A percentile compares a stretch with the other conserved stretches of the same genome.
phyloP scores from a whole-genome alignment of 2,329 filamentous ascomycete genomes.

The Onygenales sp. region DNA sequence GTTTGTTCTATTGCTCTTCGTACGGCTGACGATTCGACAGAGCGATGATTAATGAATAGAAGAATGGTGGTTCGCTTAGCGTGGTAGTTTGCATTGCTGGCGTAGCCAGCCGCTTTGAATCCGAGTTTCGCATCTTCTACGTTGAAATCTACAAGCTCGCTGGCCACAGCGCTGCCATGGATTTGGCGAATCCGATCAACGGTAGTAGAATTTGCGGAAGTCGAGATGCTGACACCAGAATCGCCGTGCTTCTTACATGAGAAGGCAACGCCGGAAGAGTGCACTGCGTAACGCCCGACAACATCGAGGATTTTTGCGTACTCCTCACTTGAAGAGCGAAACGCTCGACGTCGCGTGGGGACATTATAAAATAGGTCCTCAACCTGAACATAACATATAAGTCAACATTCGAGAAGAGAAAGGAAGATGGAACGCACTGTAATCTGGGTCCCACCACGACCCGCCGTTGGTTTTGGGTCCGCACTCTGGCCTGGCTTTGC shows the following conservation, averaged over 20 bases:
- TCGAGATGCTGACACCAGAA: constrained; percentile 68
- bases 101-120: constrained; percentile 70
- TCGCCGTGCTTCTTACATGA: constrained; percentile 96
- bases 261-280: constrained; percentile 84
- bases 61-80: constrained; percentile 81
- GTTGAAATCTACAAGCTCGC: constrained; percentile 72
- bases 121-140: constrained; percentile 68
- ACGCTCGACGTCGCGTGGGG: constrained; percentile 76
- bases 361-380: constrained; percentile 98
- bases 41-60: constrained; percentile 92
- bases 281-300: constrained; percentile 85
- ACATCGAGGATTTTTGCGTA: constrained; percentile 97
- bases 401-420: background rate
- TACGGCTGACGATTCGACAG: constrained; percentile 79
- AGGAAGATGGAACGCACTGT: constrained; percentile 43
- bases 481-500: constrained; percentile 78
- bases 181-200: constrained; percentile 85
- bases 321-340: constrained; percentile 84
- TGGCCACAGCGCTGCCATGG: constrained; percentile 73
- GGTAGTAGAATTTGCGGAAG: constrained; percentile 61
- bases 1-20: constrained; percentile 87
- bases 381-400: constrained; percentile 39
- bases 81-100: constrained; percentile 90
- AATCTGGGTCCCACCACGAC: constrained; percentile 84
- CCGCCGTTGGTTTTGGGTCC: constrained; percentile 80